phyloP scores from a whole-genome alignment of 768 basidiomycete genomes.

The Calocera cornea region DNA sequence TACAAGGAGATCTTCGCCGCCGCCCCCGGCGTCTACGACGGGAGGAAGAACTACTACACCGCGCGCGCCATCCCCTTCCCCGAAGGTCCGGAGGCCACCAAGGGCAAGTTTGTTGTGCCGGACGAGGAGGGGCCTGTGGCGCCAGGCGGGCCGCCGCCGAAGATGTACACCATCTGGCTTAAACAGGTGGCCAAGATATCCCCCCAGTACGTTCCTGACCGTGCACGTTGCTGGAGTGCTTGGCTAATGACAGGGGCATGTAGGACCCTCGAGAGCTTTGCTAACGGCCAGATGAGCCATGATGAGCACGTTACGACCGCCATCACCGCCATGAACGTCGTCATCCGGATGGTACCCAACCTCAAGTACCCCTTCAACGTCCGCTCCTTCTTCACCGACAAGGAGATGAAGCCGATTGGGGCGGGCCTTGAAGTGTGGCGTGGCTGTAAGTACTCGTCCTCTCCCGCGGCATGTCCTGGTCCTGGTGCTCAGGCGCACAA shows the following conservation, averaged over 20 bases:
- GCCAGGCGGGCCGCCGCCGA: constrained; percentile 27
- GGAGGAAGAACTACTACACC: constrained; percentile 63
- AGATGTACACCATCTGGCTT: constrained; percentile 52
- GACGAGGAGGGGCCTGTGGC: constrained; percentile 30
- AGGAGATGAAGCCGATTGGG: constrained; percentile 34
- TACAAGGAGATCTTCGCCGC: constrained; percentile 51
- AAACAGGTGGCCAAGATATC: constrained; percentile 47
- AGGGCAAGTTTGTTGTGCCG: constrained; percentile 58
- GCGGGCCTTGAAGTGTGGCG: constrained; percentile 57
- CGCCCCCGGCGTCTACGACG: constrained; percentile 62
- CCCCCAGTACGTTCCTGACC: constrained; percentile 31
- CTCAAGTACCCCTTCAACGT: constrained; percentile 55
- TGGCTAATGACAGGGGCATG: background rate
- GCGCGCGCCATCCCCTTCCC: constrained; percentile 48
- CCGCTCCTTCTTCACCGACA: constrained; percentile 56
- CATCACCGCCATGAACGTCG: constrained; percentile 50
- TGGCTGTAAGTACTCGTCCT: constrained; percentile 32
- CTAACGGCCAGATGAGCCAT: constrained; percentile 48
- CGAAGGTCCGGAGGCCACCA: constrained; percentile 28
- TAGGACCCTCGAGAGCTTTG: constrained; percentile 52
- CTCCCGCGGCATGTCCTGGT: background rate
- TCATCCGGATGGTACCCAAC: constrained; percentile 61
- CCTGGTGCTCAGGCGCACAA: background rate
- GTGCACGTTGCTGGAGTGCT: background rate
- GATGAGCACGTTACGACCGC: constrained; percentile 57